Conservation (phyloP, 139 green algal genomes). For the Monoraphidium neglectum region DNA sequence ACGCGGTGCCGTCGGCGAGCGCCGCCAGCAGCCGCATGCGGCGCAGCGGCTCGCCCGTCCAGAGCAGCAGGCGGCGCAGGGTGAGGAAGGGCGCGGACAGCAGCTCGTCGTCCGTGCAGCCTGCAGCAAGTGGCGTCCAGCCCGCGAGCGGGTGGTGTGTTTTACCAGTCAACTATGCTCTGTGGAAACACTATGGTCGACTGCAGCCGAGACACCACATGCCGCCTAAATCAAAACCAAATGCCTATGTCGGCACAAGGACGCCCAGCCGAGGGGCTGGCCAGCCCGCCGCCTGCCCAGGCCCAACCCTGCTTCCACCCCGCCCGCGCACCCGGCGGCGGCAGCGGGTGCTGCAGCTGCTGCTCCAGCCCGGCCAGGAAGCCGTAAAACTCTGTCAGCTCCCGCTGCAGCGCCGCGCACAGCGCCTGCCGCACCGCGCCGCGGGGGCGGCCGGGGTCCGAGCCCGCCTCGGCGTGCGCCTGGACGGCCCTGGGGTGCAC, state of each 20-base stretch:
- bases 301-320: no score
- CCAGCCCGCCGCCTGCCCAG: no score
- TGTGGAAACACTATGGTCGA: not conserved
- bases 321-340: slow-evolving; percentile 46
- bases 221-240: not conserved
- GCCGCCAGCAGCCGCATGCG: slow-evolving; percentile 83
- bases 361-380: slow-evolving; percentile 89
- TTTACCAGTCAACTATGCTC: not conserved
- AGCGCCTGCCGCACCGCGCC: slow-evolving; percentile 75
- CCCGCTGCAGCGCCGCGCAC: slow-evolving; percentile 48
- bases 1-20: slow-evolving; percentile 56
- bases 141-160: not conserved
- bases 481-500: slow-evolving; percentile 9
- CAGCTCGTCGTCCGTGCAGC: not conserved
- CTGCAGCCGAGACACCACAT: not conserved
- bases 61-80: slow-evolving; percentile 82
- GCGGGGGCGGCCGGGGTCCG: not conserved
- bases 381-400: slow-evolving; percentile 84
- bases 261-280: not conserved
- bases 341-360: slow-evolving; percentile 51
- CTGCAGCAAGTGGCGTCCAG: not conserved
- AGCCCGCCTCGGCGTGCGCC: not conserved
- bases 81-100: slow-evolving; percentile 64
- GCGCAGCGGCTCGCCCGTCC: slow-evolving; percentile 79
- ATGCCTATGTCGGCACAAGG: not conserved